Evolutionary conservation across 306 rosid genomes (phyloP).

Genomic region (Rosa lucieae): DNA sequence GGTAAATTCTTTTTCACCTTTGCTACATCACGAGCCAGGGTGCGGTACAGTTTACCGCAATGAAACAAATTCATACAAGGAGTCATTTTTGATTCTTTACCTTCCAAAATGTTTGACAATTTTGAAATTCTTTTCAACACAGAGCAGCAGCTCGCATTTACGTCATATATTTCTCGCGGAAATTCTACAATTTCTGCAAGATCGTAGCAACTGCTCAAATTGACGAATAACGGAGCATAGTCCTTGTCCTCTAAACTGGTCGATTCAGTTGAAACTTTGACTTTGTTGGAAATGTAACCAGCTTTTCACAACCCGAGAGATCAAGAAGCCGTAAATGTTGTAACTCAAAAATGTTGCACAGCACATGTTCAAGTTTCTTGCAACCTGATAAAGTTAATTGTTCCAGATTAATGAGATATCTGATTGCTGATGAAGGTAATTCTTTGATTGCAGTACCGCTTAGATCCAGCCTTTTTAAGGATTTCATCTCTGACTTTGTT

Average conservation of each 20-base stretch:
- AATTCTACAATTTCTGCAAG: no score
- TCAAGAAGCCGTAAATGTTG: background rate
- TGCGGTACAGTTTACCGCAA: background rate
- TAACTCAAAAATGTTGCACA: background rate
- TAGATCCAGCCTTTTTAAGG: background rate
- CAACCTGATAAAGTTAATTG: background rate
- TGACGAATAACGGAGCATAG: no score
- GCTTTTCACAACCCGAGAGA: background rate
- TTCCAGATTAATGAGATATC: background rate
- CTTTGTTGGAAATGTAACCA: background rate
- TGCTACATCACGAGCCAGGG: background rate
- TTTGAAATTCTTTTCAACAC: background rate
- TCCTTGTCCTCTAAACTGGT: no score
- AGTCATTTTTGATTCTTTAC: background rate
- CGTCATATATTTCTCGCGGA: no score
- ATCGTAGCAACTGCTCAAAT: no score
- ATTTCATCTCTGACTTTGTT: background rate
- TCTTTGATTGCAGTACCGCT: background rate
- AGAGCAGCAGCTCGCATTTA: fast-evolving
- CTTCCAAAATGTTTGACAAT: background rate
- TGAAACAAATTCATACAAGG: background rate
- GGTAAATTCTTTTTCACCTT: background rate
- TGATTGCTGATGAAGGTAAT: background rate
- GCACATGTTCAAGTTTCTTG: background rate
- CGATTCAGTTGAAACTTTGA: no score